Conservation (phyloP, 2,329 filamentous ascomycete genomes). For the Colletotrichum liaoningense region DNA sequence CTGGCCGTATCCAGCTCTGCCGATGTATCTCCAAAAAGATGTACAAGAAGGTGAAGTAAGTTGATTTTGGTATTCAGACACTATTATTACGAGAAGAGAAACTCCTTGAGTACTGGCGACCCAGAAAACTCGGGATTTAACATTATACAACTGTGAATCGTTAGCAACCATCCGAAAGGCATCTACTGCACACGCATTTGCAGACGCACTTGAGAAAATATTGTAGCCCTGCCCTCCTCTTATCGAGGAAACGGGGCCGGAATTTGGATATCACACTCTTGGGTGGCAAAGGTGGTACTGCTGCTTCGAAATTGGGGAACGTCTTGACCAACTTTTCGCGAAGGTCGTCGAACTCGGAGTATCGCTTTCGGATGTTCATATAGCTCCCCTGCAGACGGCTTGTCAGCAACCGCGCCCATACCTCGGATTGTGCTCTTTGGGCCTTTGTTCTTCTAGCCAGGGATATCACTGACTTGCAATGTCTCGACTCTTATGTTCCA, state of each 20-base stretch:
- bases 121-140: conserved; percentile 94
- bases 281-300: conserved; percentile 90
- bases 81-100: conserved; percentile 74
- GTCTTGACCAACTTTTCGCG: conserved; percentile 78
- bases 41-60: conserved; percentile 23
- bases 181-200: not conserved
- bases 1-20: not conserved
- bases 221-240: conserved; percentile 82
- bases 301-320: conserved; percentile 85
- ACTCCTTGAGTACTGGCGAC: conserved; percentile 91
- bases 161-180: conserved; percentile 33
- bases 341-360: conserved; percentile 93
- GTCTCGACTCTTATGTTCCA: conserved; percentile 94
- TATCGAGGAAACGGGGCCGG: conserved; percentile 85
- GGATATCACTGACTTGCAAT: conserved; percentile 72
- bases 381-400: conserved; percentile 61
- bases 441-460: not conserved
- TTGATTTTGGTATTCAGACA: conserved; percentile 16
- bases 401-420: conserved; percentile 34
- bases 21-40: conserved; percentile 1
- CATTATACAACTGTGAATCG: conserved; percentile 77
- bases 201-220: conserved; percentile 89
- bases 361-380: conserved; percentile 77
- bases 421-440: not conserved
- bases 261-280: conserved; percentile 94